phyloP scores from a whole-genome alignment of 2,329 filamentous ascomycete genomes.

The Fusarium devonianum region DNA sequence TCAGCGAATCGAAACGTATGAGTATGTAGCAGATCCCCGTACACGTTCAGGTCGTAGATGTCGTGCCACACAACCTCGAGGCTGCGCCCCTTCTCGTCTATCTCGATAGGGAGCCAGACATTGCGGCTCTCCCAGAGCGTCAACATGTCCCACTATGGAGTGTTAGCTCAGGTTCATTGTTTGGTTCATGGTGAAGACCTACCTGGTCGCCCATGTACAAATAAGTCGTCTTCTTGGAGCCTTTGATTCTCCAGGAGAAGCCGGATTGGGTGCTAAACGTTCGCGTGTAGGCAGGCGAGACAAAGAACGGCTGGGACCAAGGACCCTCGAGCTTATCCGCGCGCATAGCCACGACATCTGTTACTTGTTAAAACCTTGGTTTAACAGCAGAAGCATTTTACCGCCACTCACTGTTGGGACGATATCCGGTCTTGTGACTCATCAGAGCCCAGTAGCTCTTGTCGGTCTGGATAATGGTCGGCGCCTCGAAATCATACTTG shows the following conservation, averaged over 20 bases:
- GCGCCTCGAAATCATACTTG: constrained; percentile 67
- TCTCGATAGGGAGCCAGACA: constrained; percentile 61
- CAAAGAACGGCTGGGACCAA: constrained; percentile 61
- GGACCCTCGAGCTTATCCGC: constrained; percentile 57
- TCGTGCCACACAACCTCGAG: constrained; percentile 60
- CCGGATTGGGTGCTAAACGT: constrained; percentile 62
- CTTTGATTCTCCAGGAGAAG: constrained; percentile 55
- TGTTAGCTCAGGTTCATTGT: too few relatives aligned
- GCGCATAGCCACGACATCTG: constrained; percentile 61
- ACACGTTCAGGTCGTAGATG: constrained; percentile 60
- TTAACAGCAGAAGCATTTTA: fast-evolving
- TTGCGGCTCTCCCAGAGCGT: constrained; percentile 63
- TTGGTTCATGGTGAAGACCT: constrained; percentile 4
- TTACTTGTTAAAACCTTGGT: neutral
- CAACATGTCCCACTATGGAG: constrained; percentile 54
- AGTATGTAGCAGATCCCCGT: constrained; percentile 35
- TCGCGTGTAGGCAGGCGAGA: constrained; percentile 57
- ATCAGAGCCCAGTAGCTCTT: constrained; percentile 66
- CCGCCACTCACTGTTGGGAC: constrained; percentile 57
- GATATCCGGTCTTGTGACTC: constrained; percentile 69
- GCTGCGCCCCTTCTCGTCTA: constrained; percentile 58
- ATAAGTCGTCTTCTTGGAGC: constrained; percentile 55
- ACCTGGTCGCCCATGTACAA: constrained; percentile 57
- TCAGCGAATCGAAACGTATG: neutral
- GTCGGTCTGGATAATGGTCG: constrained; percentile 66